Percentiles rank a stretch among this genome's conserved stretches.
These are phyloP conservation scores for Phylloboletellus chloephorus DNA, from an alignment of 1,284 basidiomycete genomes.

Conservation along the genomic window DNA sequence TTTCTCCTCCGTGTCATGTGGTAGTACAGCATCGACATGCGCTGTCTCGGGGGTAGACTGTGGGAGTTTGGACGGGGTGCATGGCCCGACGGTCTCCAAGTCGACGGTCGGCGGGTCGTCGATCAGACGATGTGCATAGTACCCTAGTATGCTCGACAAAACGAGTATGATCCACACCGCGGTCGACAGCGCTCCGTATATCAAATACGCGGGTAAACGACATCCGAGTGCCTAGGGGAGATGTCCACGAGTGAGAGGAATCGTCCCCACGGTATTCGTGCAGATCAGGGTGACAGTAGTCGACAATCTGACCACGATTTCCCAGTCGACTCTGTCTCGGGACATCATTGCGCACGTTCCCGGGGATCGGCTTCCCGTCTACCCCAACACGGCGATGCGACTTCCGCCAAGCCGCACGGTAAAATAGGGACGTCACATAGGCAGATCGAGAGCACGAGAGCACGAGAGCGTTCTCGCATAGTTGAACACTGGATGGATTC, in stretches of 20 bases:
- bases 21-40: background rate
- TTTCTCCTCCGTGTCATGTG: background rate
- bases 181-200: constrained; percentile 36
- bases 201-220: constrained; percentile 35
- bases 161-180: constrained; percentile 36
- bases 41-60: too few species aligned
- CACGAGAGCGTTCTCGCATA: constrained; percentile 28
- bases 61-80: background rate
- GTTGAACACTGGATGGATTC: constrained; percentile 30
- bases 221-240: constrained; percentile 36
- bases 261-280: constrained; percentile 2
- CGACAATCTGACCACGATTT: constrained; percentile 22
- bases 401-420: constrained; percentile 20
- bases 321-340: constrained; percentile 22
- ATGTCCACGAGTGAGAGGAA: too few species aligned
- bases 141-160: constrained; percentile 33
- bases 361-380: background rate
- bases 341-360: background rate
- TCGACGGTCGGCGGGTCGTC: constrained; percentile 4
- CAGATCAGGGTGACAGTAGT: constrained; percentile 21
- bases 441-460: constrained; percentile 25
- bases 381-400: constrained; percentile 5
- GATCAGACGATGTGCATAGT: constrained; percentile 23
- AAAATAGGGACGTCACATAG: constrained; percentile 19
- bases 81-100: background rate